phyloP scores from a whole-genome alignment of 2,329 filamentous ascomycete genomes.

The Delphinella strobiligena region DNA sequence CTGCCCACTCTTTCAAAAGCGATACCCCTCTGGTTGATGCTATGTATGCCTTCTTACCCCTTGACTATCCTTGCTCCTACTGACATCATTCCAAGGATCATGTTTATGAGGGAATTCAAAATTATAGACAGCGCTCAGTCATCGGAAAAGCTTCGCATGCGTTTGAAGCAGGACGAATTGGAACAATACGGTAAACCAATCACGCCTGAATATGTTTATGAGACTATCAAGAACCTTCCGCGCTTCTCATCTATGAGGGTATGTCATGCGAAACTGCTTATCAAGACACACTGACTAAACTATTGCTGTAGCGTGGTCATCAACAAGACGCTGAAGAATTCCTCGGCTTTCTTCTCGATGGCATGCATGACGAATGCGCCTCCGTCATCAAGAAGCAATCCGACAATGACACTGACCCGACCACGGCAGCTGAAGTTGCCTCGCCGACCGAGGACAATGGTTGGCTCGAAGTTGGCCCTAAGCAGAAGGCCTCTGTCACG shows the following conservation, averaged over 20 bases:
- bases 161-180: conserved; percentile 69
- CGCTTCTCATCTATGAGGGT: conserved; percentile 88
- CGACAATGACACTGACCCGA: conserved; percentile 13
- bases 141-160: conserved; percentile 58
- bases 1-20: conserved; percentile 85
- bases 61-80: conserved; percentile 3
- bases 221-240: conserved; percentile 74
- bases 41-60: conserved; percentile 51
- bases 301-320: conserved; percentile 63
- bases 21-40: conserved; percentile 89
- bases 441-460: conserved; percentile 40
- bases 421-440: conserved; percentile 33
- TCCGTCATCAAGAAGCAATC: conserved; percentile 49
- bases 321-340: conserved; percentile 99
- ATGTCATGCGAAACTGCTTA: conserved; percentile 24
- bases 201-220: conserved; percentile 88
- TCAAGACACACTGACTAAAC: conserved; percentile 15
- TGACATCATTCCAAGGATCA: conserved; percentile 49
- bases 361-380: conserved; percentile 84
- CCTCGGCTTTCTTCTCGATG: conserved; percentile 80
- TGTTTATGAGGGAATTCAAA: conserved; percentile 90
- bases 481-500: conserved; percentile 77
- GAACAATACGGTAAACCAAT: conserved; percentile 87
- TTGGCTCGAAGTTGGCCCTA: conserved; percentile 93
- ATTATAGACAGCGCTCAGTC: conserved; percentile 69